These are phyloP conservation scores for Amanita polypyramis DNA, from an alignment of 768 basidiomycete genomes.

Conservation along the genomic window DNA sequence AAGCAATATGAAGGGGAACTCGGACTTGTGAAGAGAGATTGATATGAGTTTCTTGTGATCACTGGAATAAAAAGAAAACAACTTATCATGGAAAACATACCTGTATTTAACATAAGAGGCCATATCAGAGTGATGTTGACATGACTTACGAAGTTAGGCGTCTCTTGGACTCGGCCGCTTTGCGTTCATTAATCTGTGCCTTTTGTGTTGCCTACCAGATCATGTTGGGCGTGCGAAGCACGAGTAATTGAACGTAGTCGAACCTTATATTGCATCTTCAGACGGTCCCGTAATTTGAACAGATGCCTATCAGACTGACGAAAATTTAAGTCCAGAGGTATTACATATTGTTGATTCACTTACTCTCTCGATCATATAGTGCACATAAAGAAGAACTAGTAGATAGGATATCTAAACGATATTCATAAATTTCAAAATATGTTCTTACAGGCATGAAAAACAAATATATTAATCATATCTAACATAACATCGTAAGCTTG, in stretches of 20 bases:
- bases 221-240: neutral
- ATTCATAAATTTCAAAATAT: neutral
- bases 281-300: constrained; percentile 60
- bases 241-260: constrained; percentile 7
- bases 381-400: constrained; percentile 63
- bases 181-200: constrained; percentile 69
- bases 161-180: constrained; percentile 72
- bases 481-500: constrained; percentile 1
- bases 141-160: constrained; percentile 66
- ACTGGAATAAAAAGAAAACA: constrained; percentile 1
- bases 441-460: constrained; percentile 62
- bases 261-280: constrained; percentile 62
- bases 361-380: constrained; percentile 55
- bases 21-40: constrained; percentile 47
- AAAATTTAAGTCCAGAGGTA: neutral
- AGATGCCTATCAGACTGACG: constrained; percentile 56
- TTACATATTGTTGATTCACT: constrained; percentile 12
- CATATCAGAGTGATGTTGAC: constrained; percentile 3
- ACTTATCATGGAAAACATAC: constrained; percentile 75
- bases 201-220: constrained; percentile 46
- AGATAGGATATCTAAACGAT: constrained; percentile 17
- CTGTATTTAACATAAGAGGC: constrained; percentile 20
- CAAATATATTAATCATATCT: constrained; percentile 60
- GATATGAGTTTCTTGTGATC: constrained; percentile 8
- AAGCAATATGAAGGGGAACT: constrained; percentile 71